Conservation (phyloP, 768 basidiomycete species). For the Arthromyces matolae region DNA sequence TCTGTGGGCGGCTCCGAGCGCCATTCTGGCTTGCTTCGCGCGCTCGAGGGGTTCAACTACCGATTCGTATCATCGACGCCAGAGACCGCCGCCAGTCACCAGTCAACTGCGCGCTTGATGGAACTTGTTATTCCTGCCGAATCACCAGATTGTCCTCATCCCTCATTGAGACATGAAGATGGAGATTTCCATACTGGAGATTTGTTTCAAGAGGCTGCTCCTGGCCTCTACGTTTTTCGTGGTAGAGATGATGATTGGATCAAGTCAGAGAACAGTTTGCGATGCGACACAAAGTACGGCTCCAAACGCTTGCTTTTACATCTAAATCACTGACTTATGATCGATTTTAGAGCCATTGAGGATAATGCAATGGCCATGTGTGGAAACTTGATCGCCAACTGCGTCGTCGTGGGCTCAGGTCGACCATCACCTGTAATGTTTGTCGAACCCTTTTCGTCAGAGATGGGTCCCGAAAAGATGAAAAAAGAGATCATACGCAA, state of each 20-base stretch:
- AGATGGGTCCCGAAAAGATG: conserved; percentile 53
- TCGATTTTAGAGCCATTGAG: conserved; percentile 57
- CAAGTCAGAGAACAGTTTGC: conserved; percentile 62
- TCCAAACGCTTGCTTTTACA: conserved; percentile 12
- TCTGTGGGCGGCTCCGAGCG: conserved; percentile 52
- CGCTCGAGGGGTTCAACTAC: conserved; percentile 62
- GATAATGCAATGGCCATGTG: conserved; percentile 70
- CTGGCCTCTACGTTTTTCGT: conserved; percentile 50
- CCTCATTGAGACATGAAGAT: conserved; percentile 45
- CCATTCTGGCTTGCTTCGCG: conserved; percentile 49
- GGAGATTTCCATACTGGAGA: conserved; percentile 71
- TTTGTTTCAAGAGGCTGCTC: conserved; percentile 51
- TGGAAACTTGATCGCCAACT: conserved; percentile 60
- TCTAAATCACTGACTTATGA: conserved; percentile 8
- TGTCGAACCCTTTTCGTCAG: conserved; percentile 57
- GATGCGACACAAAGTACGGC: conserved; percentile 64
- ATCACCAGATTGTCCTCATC: conserved; percentile 58
- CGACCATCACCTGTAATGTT: conserved; percentile 76
- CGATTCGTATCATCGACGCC: conserved; percentile 57
- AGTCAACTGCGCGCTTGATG: conserved; percentile 45
- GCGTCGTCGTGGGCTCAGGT: conserved; percentile 73
- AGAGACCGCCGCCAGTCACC: conserved; percentile 35
- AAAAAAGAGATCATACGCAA: conserved; percentile 72
- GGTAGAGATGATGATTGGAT: conserved; percentile 74
- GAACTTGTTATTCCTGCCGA: conserved; percentile 56